Percentiles rank a stretch among this genome's conserved stretches.
Conservation (phyloP, 306 rosid genomes). For the Mimosa pudica region DNA sequence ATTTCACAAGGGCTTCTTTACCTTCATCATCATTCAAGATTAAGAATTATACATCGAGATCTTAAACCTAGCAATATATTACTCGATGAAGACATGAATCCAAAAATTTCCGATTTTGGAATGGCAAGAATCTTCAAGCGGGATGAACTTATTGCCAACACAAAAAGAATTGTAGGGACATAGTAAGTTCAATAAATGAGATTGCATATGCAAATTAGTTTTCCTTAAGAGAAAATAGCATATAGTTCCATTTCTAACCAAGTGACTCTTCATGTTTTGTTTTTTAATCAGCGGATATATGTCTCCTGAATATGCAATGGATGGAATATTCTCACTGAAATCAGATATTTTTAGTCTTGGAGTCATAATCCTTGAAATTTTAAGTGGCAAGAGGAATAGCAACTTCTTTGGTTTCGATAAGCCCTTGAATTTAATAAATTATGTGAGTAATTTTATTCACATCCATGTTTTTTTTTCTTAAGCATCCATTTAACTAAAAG, state of each 20-base stretch:
- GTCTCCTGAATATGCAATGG: neutral
- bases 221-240: no score
- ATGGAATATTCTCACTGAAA: neutral
- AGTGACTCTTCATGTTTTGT: no score
- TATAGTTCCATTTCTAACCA: no score
- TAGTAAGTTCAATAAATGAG: slow-evolving; percentile 16
- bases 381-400: slow-evolving; percentile 35
- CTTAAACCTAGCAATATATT: slow-evolving; percentile 39
- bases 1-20: slow-evolving; percentile 25
- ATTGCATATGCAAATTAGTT: no score
- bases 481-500: no score
- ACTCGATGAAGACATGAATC: slow-evolving; percentile 33
- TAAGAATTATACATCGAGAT: slow-evolving; percentile 30
- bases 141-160: slow-evolving; percentile 3
- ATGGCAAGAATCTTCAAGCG: slow-evolving; percentile 36
- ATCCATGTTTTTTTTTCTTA: neutral
- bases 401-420: neutral
- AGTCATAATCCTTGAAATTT: slow-evolving; percentile 34
- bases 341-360: neutral
- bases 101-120: slow-evolving; percentile 38
- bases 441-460: slow-evolving; percentile 11
- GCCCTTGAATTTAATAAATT: slow-evolving; percentile 29
- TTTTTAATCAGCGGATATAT: no score
- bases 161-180: slow-evolving; percentile 32
- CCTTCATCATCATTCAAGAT: slow-evolving; percentile 20